A percentile compares a stretch with the other conserved stretches of the same genome.
These are phyloP conservation scores for Oryza glaberrima DNA, from an alignment of 176 grass and related monocot genomes.

Conservation along the genomic window DNA sequence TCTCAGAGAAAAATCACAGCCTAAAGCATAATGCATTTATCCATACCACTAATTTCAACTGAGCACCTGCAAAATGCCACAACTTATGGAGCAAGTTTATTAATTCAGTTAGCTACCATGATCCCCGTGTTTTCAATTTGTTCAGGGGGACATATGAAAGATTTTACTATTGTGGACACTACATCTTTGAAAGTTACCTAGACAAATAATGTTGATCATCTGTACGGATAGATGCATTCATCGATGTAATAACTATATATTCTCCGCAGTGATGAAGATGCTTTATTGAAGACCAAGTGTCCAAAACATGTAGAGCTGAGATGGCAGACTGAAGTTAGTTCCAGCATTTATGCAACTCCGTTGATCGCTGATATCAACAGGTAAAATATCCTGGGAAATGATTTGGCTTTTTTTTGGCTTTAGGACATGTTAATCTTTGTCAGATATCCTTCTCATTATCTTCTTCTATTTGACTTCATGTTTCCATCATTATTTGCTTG, in stretches of 20 bases:
- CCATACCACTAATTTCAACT: constrained; percentile 10
- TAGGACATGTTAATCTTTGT: constrained; percentile 28
- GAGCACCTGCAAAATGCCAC: constrained; percentile 7
- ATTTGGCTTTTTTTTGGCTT: constrained; percentile 3
- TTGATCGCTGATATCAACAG: constrained; percentile 97
- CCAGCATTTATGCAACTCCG: constrained; percentile 94
- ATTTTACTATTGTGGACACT: not conserved
- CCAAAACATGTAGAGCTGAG: constrained; percentile 88
- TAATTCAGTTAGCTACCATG: constrained; percentile 23
- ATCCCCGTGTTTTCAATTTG: not conserved
- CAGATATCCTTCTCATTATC: constrained; percentile 23
- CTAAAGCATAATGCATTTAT: constrained; percentile 15
- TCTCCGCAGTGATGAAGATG: constrained; percentile 81
- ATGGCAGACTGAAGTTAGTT: constrained; percentile 99
- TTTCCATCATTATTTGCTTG: constrained; percentile 18
- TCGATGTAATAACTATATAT: constrained; percentile 5
- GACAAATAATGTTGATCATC: constrained; percentile 4
- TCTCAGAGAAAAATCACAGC: not conserved
- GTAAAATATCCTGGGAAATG: constrained; percentile 47
- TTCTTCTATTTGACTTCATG: constrained; percentile 17
- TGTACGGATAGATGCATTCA: constrained; percentile 16
- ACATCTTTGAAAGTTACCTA: constrained; percentile 19
- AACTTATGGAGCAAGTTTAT: constrained; percentile 11
- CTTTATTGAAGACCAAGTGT: constrained; percentile 77
- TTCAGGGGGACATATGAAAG: constrained; percentile 17